phyloP scores from a whole-genome alignment of 805 yeast genomes.

The Candida boidinii region DNA sequence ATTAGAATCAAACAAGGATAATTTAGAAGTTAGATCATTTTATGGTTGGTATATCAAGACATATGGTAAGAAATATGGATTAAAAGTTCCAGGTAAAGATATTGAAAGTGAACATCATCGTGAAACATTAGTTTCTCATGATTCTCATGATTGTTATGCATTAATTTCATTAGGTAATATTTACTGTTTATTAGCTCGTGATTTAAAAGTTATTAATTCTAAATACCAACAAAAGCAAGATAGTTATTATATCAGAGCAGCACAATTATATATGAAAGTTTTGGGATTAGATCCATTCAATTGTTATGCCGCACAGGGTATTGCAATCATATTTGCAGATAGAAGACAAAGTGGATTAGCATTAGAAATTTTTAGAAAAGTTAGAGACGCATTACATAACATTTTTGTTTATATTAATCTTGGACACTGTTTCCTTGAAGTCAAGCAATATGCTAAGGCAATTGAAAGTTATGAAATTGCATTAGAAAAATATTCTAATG shows the following conservation, averaged over 20 bases:
- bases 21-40: conserved; percentile 81
- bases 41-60: conserved; percentile 82
- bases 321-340: conserved; percentile 89
- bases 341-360: conserved; percentile 69
- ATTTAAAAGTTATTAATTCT: conserved; percentile 40
- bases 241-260: conserved; percentile 80
- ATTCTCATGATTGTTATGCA: conserved; percentile 86
- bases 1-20: conserved; percentile 43
- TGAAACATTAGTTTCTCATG: conserved; percentile 71
- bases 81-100: conserved; percentile 36
- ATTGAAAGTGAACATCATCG: conserved; percentile 75
- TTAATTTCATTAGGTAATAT: conserved; percentile 84
- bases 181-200: conserved; percentile 76
- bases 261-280: conserved; percentile 85
- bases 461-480: conserved; percentile 86
- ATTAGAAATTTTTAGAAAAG: conserved; percentile 76
- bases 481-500: conserved; percentile 51
- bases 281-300: conserved; percentile 74
- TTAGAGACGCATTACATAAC: conserved; percentile 84
- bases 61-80: conserved; percentile 43
- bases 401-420: conserved; percentile 74
- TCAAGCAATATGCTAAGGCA: conserved; percentile 76
- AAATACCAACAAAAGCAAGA: conserved; percentile 48
- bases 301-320: conserved; percentile 96
- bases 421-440: conserved; percentile 81